Percentiles rank a stretch among this genome's conserved stretches.
These are phyloP conservation scores for Protomyces gravidus DNA, from an alignment of 1,139 yeast species.

Conservation along the genomic window DNA sequence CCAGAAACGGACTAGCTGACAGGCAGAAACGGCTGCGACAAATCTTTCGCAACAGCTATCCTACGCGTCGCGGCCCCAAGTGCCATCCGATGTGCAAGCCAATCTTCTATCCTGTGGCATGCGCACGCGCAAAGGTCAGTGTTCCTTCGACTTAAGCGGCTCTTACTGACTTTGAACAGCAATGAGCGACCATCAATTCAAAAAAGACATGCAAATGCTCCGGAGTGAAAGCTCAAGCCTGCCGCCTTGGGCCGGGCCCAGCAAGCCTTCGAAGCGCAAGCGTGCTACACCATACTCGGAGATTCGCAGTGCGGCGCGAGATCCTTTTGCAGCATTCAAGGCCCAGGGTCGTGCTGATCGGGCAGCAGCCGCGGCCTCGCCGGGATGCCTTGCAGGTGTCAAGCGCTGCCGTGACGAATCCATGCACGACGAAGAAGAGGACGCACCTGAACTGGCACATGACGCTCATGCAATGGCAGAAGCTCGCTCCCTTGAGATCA, in stretches of 20 bases:
- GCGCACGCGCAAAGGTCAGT: slow-evolving; percentile 22
- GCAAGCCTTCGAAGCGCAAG: neutral
- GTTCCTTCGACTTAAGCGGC: neutral
- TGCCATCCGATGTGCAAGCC: slow-evolving; percentile 14
- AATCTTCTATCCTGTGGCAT: slow-evolving; percentile 16
- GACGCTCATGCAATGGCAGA: no score
- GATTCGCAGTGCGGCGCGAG: slow-evolving; percentile 1
- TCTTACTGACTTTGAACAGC: neutral
- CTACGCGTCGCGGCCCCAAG: slow-evolving; percentile 16
- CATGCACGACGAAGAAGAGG: neutral
- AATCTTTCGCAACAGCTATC: no score
- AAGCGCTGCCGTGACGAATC: neutral
- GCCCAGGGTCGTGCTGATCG: neutral
- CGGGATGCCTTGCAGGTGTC: neutral
- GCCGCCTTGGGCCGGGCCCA: neutral
- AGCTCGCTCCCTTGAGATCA: neutral
- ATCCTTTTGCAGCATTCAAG: neutral
- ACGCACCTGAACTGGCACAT: no score
- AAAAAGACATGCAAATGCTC: neutral
- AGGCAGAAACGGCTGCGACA: no score
- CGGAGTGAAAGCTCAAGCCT: neutral
- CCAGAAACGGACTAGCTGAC: no score
- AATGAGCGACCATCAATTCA: slow-evolving; percentile 1
- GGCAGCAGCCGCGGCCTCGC: neutral
- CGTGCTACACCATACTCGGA: neutral